Conservation (phyloP, 306 rosid species). For the Fagus crenata region DNA sequence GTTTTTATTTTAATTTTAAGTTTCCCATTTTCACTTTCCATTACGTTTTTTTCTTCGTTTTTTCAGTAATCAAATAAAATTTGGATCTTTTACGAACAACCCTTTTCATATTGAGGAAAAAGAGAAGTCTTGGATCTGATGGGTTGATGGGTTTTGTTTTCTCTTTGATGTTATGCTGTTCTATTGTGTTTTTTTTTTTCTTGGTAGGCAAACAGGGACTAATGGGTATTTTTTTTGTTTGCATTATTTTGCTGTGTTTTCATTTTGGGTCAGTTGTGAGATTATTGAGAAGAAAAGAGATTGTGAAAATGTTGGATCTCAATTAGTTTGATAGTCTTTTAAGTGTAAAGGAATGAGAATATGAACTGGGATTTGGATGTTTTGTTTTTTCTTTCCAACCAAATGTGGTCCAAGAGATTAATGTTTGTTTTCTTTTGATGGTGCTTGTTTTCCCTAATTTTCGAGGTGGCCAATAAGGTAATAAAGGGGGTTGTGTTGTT, state of each 20-base stretch:
- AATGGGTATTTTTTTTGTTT: background rate
- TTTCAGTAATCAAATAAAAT: background rate
- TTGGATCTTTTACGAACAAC: background rate
- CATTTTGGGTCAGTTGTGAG: background rate
- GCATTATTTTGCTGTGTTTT: background rate
- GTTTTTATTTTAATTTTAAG: conserved; percentile 12
- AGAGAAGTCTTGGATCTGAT: background rate
- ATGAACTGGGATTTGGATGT: too few species aligned
- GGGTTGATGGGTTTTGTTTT: background rate
- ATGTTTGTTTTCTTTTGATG: too few species aligned
- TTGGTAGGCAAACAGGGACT: background rate
- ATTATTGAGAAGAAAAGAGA: background rate
- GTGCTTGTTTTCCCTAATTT: background rate
- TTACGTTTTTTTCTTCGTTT: background rate
- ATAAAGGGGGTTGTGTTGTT: background rate
- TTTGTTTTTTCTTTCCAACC: too few species aligned
- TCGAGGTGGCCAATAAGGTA: background rate
- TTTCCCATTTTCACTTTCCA: background rate
- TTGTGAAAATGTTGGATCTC: background rate
- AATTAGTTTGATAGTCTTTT: background rate
- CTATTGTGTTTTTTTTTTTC: background rate
- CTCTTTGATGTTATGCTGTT: background rate
- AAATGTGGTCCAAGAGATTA: too few species aligned
- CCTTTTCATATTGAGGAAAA: background rate
- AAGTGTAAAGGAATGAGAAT: background rate